Evolutionary conservation across 805 yeast genomes (phyloP), one percentile per base, ranked within the genome.

Genomic region (Kodamaea hsintzibuensis): DNA sequence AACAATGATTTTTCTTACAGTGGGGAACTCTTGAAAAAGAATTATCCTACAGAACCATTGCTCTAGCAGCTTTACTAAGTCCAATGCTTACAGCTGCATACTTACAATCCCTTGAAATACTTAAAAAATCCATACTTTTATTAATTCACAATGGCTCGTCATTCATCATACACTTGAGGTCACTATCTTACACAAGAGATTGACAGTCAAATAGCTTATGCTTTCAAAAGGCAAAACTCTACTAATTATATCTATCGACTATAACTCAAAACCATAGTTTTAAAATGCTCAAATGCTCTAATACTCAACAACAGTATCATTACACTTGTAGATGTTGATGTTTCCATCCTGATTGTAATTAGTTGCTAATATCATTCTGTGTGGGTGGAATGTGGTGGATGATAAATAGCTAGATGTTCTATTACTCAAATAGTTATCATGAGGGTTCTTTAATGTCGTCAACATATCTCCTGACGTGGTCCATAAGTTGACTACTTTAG

Each of bases 311-410:
- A 71, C 59, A 38, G 71, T 66, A 49, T 76, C 80, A 10, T 61
- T 63, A 60, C 80, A 76, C 30, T 63, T 60, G 60, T 85, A 87
- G 25, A 91, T 72, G 59, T 82, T 81, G 43, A 91, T 84, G 59
- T 80, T 82, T 1, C 91, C 78, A 65, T 88, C 95, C 64, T 90
- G 96, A 51, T 85, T 80, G 66, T 88, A 88, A 61, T 87, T 86
- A 0, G 91, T 89, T 1, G 97, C 98, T 66, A 95, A 65, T 82
- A 90, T 83, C 97, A 95, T 90, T 58, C 93, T 77, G 66, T 95
- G 99, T 1, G 99, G 99, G 67, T 95, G 99, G 63, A 95, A 82
- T 0, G 86, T 77, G 58, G 91, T 67, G 2, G 85, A 77, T 1
- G 91, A 83, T 43, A 92, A 77, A 59, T 86, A 88, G 52, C 71